Evolutionary conservation across 306 rosid genomes (phyloP).

Genomic region (Begonia loranthoides): DNA sequence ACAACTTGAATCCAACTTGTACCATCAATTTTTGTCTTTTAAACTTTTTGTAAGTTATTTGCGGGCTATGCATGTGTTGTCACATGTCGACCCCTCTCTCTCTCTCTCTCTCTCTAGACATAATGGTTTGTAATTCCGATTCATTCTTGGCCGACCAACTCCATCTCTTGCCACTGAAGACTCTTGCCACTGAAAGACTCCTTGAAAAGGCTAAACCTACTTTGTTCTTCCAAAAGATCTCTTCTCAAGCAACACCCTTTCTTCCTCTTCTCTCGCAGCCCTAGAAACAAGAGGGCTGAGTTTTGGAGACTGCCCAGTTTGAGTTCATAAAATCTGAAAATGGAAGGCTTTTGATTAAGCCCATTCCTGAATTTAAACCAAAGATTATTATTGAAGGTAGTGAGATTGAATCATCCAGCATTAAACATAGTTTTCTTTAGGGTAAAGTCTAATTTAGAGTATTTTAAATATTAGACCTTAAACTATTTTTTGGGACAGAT

Average conservation of each 20-base stretch:
- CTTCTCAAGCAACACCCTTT: constrained; percentile 31
- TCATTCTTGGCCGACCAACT: constrained; percentile 71
- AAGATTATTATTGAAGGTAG: constrained; percentile 19
- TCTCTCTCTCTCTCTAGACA: no score
- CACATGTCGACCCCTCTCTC: no score
- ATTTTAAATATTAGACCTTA: no score
- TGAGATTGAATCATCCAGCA: constrained; percentile 3
- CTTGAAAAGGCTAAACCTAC: constrained; percentile 58
- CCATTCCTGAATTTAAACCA: constrained; percentile 57
- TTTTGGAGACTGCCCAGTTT: constrained; percentile 63
- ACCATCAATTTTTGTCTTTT: no score
- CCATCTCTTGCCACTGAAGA: constrained; percentile 48
- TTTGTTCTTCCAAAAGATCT: constrained; percentile 68
- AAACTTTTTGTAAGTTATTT: no score
- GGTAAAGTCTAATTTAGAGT: constrained; percentile 13
- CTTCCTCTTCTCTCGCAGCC: constrained; percentile 26
- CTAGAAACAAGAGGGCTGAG: constrained; percentile 24
- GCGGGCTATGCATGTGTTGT: no score
- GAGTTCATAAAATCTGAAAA: constrained; percentile 39
- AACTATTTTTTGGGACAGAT: no score
- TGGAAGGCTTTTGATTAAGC: constrained; percentile 57
- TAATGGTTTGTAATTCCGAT: constrained; percentile 64
- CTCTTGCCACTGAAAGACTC: no score
- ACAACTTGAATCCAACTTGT: no score
- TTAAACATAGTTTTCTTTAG: constrained; percentile 21